Percentiles rank a stretch among this genome's conserved stretches.
Evolutionary conservation across 2,329 filamentous ascomycete genomes (phyloP).

Genomic region (Colletotrichum lini): DNA sequence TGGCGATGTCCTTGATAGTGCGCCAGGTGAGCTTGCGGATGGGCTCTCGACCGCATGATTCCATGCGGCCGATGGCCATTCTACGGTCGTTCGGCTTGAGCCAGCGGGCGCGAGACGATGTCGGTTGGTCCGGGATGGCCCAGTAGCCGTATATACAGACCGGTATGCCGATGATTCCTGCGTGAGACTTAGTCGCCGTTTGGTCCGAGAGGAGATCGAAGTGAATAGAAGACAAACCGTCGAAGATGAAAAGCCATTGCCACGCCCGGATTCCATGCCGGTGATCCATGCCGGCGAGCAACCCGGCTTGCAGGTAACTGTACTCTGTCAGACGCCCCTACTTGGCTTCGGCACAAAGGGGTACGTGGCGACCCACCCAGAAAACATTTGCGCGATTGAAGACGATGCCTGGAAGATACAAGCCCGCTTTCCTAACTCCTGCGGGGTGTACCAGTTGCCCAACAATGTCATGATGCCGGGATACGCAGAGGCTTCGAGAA

Average conservation of each 20-base stretch:
- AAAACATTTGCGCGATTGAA: conserved; percentile 58
- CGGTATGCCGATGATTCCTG: conserved; percentile 43
- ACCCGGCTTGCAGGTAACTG: neutral
- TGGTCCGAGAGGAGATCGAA: neutral
- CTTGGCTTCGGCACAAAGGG: neutral
- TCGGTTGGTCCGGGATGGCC: conserved; percentile 52
- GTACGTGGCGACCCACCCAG: conserved; percentile 53
- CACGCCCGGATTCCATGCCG: neutral
- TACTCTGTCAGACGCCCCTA: neutral
- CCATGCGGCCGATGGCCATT: conserved; percentile 51
- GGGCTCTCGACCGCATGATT: conserved; percentile 49
- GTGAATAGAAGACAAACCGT: neutral
- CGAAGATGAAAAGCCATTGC: neutral
- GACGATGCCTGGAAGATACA: conserved; percentile 58
- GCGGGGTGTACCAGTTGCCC: conserved; percentile 61
- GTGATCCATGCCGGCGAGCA: conserved; percentile 1
- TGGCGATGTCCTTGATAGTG: conserved; percentile 49
- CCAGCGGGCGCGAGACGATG: conserved; percentile 48
- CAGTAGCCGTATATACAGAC: conserved; percentile 51
- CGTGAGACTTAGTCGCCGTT: neutral
- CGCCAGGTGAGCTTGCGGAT: conserved; percentile 50
- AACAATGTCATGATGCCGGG: conserved; percentile 56
- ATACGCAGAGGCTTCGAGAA: conserved; percentile 56
- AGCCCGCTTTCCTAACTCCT: conserved; percentile 59
- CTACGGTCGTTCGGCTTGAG: conserved; percentile 47